Evolutionary conservation across 2,329 filamentous ascomycete genomes (phyloP), one percentile per base, ranked within the genome.

Genomic region (Ceratocystis cacaofunesta): DNA sequence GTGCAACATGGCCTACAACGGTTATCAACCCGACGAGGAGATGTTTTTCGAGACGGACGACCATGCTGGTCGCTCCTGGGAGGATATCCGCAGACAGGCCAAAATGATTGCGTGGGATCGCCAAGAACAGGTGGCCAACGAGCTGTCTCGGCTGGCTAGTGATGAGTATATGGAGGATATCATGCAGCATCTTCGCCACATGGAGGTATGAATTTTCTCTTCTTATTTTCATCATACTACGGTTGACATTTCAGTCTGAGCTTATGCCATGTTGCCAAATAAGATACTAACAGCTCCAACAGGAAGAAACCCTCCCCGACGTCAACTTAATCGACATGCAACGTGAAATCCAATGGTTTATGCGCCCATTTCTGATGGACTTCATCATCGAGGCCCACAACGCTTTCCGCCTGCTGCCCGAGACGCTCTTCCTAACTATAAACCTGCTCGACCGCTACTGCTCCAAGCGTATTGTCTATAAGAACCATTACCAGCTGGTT

Each of bases 291-390:
- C 19, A 32, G 8, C 19, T 3, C 1, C 28, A 61, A 63, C 10
- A 84, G 82, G 83, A 87, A 72, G 88, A 95, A 77, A 97, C 94
- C 32, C 80, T 97, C 70, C 90, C 94, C 64, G 94, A 99, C 76
- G 92, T 95, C 74, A 92, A 92, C 75, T 91, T 95, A 44, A 99
- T 99, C 75, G 94, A 99, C 75, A 96, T 97, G 76, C 94, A 99
- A 77, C 91, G 92, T 70, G 94, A 99, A 81, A 97, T 99, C 69
- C 91, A 97, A 75, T 99, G 94, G 94, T 97, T 95, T 78, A 99
- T 99, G 94, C 82, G 94, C 72, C 94, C 94, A 0, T 97, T 96
- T 76, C 86, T 99, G 44, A 89, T 99, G 74, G 94, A 99, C 79
- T 99, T 99, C 78, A 84, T 99, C 70, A 88, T 97, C 72, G 94